phyloP scores from a whole-genome alignment of 139 green algal genomes.

The Diplosphaera chodatii region DNA sequence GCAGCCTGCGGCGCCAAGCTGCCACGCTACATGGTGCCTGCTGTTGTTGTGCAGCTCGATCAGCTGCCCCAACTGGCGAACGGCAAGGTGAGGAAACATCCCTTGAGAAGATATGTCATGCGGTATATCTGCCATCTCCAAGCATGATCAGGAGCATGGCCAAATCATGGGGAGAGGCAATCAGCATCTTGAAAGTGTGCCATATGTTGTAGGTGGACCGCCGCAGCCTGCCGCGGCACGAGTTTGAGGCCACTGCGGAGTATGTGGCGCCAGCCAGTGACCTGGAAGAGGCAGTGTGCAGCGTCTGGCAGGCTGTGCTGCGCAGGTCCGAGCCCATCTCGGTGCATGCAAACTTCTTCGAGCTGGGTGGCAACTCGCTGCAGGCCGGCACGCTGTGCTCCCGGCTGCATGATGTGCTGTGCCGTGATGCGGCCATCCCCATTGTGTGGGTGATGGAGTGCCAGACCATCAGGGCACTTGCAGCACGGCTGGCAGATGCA shows the following conservation, averaged over 20 bases:
- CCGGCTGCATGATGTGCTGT: neutral
- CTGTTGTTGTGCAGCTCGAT: neutral
- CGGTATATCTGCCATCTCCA: too few species aligned
- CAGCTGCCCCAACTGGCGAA: slow-evolving; percentile 14
- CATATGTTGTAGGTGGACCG: too few species aligned
- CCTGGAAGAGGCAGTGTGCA: neutral
- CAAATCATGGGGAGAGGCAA: too few species aligned
- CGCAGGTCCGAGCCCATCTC: slow-evolving; percentile 1
- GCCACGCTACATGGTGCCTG: slow-evolving; percentile 26
- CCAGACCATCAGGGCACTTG: slow-evolving; percentile 14
- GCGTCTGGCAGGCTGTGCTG: slow-evolving; percentile 10
- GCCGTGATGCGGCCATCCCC: neutral
- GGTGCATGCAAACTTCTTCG: slow-evolving; percentile 20
- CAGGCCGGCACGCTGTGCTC: slow-evolving; percentile 12
- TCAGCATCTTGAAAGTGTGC: too few species aligned
- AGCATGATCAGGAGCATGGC: too few species aligned
- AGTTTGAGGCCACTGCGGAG: neutral
- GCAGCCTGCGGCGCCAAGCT: neutral
- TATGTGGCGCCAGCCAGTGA: neutral
- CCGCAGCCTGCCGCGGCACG: too few species aligned
- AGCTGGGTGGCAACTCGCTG: slow-evolving; percentile 25
- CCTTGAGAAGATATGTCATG: too few species aligned
- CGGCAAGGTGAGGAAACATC: slow-evolving; percentile 11
- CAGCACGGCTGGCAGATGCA: neutral
- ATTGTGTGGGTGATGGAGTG: slow-evolving; percentile 8